These are phyloP conservation scores for Trametes sp. DNA, from an alignment of 1,284 basidiomycete genomes.

Conservation along the genomic window DNA sequence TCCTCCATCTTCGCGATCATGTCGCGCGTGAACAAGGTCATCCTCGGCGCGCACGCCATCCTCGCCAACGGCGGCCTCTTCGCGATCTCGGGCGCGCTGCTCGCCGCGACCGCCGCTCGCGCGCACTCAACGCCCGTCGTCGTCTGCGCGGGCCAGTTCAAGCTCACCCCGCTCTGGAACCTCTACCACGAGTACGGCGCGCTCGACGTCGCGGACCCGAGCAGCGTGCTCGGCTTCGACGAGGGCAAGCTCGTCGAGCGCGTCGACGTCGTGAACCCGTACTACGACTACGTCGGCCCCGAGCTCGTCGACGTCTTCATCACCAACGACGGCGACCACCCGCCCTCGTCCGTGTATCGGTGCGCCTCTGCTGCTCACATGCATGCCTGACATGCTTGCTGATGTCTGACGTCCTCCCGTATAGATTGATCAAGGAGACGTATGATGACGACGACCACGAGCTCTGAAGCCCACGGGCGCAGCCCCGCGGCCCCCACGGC, in stretches of 20 bases:
- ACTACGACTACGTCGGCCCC: slow-evolving; percentile 94
- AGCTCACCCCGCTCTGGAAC: slow-evolving; percentile 95
- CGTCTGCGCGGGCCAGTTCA: slow-evolving; percentile 95
- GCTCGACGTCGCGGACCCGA: slow-evolving; percentile 89
- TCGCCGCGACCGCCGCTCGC: slow-evolving; percentile 90
- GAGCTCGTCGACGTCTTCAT: slow-evolving; percentile 94
- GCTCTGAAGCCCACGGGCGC: slow-evolving; percentile 48
- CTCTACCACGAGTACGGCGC: slow-evolving; percentile 88
- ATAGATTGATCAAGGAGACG: slow-evolving; percentile 85
- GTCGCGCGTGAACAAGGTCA: slow-evolving; percentile 96
- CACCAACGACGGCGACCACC: slow-evolving; percentile 95
- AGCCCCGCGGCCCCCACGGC: slow-evolving; percentile 16
- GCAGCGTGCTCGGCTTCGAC: slow-evolving; percentile 82
- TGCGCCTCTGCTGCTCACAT: slow-evolving; percentile 39
- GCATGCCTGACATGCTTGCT: slow-evolving; percentile 23
- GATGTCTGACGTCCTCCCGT: not conserved
- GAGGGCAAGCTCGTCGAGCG: slow-evolving; percentile 80
- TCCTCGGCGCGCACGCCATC: slow-evolving; percentile 92
- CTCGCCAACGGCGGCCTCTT: slow-evolving; percentile 97
- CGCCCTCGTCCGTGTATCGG: slow-evolving; percentile 91
- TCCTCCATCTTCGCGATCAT: slow-evolving; percentile 95
- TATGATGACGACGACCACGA: slow-evolving; percentile 93
- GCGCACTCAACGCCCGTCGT: slow-evolving; percentile 94
- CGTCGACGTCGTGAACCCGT: slow-evolving; percentile 91
- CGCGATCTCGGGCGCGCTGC: slow-evolving; percentile 84